phyloP scores from a whole-genome alignment of 371 early-diverging fungal species.

The Apophysomyces sp. region DNA sequence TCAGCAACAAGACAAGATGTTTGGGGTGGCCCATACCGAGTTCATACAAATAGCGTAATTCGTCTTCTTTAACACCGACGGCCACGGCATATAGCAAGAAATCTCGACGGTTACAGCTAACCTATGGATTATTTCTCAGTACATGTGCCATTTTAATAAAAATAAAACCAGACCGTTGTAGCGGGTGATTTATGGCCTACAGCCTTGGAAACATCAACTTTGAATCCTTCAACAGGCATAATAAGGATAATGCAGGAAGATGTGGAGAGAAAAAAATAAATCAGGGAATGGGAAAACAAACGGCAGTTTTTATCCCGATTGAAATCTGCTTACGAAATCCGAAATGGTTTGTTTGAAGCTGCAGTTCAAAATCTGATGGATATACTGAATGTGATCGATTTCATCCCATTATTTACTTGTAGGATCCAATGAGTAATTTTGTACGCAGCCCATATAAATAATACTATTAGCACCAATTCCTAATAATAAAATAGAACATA shows the following conservation, averaged over 20 bases:
- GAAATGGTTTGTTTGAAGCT: neutral
- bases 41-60: slow-evolving; percentile 66
- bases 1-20: no score
- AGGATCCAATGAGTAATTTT: no score
- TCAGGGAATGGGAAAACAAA: neutral
- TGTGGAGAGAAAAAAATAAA: neutral
- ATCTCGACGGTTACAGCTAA: slow-evolving; percentile 62
- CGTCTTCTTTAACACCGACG: slow-evolving; percentile 58
- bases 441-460: no score
- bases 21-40: slow-evolving; percentile 33
- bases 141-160: neutral
- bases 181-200: slow-evolving; percentile 23
- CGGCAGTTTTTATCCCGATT: neutral
- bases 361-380: no score
- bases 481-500: no score
- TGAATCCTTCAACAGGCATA: slow-evolving; percentile 28
- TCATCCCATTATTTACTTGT: no score
- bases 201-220: slow-evolving; percentile 29
- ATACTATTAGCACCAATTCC: no score
- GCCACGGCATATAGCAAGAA: slow-evolving; percentile 66
- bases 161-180: slow-evolving; percentile 10
- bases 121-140: slow-evolving; percentile 16
- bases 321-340: neutral
- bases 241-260: neutral
- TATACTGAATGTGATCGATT: no score